Conservation (phyloP, 495 filamentous ascomycete genomes). For the Xylaria cubensis region DNA sequence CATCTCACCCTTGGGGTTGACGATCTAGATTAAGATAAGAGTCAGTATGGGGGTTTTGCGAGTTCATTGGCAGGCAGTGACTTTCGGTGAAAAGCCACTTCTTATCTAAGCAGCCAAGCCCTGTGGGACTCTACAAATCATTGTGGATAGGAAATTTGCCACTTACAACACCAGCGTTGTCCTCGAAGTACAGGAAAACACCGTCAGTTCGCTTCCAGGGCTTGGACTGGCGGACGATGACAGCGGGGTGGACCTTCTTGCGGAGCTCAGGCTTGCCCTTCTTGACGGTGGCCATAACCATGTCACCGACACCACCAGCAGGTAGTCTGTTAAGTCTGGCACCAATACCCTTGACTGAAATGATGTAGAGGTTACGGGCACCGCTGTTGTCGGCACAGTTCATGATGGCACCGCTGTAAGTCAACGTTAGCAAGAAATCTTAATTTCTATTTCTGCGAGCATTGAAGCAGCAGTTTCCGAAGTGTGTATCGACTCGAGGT, state of each 20-base stretch:
- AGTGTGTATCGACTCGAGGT: slow-evolving; percentile 37
- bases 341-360: slow-evolving; percentile 99
- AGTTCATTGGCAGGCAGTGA: slow-evolving; percentile 63
- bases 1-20: slow-evolving; percentile 99
- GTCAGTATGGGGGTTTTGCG: slow-evolving; percentile 65
- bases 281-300: slow-evolving; percentile 99
- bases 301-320: slow-evolving; percentile 92
- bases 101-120: not conserved
- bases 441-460: not conserved
- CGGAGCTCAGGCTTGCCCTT: slow-evolving; percentile 98
- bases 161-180: slow-evolving; percentile 98
- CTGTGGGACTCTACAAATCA: not conserved
- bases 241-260: slow-evolving; percentile 99
- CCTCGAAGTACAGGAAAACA: slow-evolving; percentile 99
- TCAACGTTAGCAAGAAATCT: slow-evolving; percentile 15
- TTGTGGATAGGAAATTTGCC: slow-evolving; percentile 62
- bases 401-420: slow-evolving; percentile 82
- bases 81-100: not conserved
- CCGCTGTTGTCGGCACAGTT: slow-evolving; percentile 96
- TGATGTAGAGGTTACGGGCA: slow-evolving; percentile 99
- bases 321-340: slow-evolving; percentile 98
- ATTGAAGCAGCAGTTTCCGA: not conserved
- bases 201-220: slow-evolving; percentile 98
- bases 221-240: slow-evolving; percentile 98
- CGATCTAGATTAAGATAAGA: slow-evolving; percentile 67